Evolutionary conservation across 1,284 basidiomycete species (phyloP), one percentile per base, ranked within the genome.

Genomic region (Leccinum ambiguum): DNA sequence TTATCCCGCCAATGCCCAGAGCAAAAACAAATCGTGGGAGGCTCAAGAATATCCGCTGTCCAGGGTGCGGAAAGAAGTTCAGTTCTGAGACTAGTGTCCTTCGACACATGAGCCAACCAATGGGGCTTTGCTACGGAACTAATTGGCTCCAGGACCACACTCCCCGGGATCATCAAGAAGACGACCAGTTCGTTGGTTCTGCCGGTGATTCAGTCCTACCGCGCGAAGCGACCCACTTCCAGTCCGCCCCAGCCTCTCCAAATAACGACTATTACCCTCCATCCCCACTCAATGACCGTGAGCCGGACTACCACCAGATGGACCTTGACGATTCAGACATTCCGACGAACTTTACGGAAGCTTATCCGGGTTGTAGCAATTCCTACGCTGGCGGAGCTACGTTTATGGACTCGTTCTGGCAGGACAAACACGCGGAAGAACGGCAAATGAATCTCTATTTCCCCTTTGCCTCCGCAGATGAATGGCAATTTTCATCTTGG

Each of bases 31-130:
- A 11, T 16, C 8, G 3, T 6, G 43, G 33, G 48, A 63, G 21
- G 3, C 26, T 50, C 14, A 64, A 61, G 63, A 64, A 14, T 6
- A 21, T 66, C 43, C 39, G 63, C 4, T 66, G 60, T 14, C 63
- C 56, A 3, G 4, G 1, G 2, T 66, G 65, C 33, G 36, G 65
- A 3, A 64, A 66, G 59, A 64, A 41, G 13, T 64, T 66, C 21
- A 18, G 21, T 16, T 61, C 33, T 0, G 48, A 59, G 21, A 58
- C 60, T 13, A 60, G 58, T 43, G 36, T 62, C 26, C 65, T 66
- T 53, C 60, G 39, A 39, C 56, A 66, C 50, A 41, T 66, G 60
- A 65, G 63, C 16, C 64, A 65, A 45, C 64, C 26, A 10, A 65
- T 9, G 14, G 61, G 64, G 21, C 21, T 54, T 7, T 36, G 60